These are phyloP conservation scores for Fomes fomentarius DNA, from an alignment of 1,284 basidiomycete species.

Conservation along the genomic window DNA sequence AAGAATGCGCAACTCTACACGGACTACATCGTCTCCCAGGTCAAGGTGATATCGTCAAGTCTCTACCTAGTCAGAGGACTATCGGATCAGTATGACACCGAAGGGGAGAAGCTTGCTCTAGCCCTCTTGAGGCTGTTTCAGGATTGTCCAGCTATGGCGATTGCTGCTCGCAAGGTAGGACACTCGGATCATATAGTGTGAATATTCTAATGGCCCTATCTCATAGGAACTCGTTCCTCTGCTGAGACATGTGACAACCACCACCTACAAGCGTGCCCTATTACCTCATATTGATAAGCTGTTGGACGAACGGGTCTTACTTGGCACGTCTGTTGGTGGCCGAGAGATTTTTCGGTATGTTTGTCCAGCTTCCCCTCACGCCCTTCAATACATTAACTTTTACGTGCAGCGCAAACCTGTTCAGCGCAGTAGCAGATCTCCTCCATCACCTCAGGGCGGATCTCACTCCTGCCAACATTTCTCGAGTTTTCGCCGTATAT, in stretches of 20 bases:
- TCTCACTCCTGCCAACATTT: slow-evolving; percentile 79
- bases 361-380: neutral
- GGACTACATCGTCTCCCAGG: slow-evolving; percentile 92
- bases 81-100: slow-evolving; percentile 73
- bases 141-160: slow-evolving; percentile 90
- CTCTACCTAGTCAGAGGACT: slow-evolving; percentile 87
- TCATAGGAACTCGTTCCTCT: slow-evolving; percentile 90
- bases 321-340: slow-evolving; percentile 82
- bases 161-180: slow-evolving; percentile 77
- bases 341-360: slow-evolving; percentile 82
- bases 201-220: neutral
- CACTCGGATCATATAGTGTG: neutral
- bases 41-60: slow-evolving; percentile 95
- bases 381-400: neutral
- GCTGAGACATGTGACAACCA: slow-evolving; percentile 88
- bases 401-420: slow-evolving; percentile 70
- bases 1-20: slow-evolving; percentile 81
- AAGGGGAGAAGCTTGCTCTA: slow-evolving; percentile 83
- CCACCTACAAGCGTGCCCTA: slow-evolving; percentile 81
- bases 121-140: slow-evolving; percentile 88
- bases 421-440: slow-evolving; percentile 91
- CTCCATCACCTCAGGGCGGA: slow-evolving; percentile 92
- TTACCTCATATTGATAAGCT: slow-evolving; percentile 89
- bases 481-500: slow-evolving; percentile 84
- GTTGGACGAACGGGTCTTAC: slow-evolving; percentile 89